Percentiles rank a stretch among this genome's conserved stretches.
Conservation (phyloP, 75 land plant species). For the Selaginella tamariscina region DNA sequence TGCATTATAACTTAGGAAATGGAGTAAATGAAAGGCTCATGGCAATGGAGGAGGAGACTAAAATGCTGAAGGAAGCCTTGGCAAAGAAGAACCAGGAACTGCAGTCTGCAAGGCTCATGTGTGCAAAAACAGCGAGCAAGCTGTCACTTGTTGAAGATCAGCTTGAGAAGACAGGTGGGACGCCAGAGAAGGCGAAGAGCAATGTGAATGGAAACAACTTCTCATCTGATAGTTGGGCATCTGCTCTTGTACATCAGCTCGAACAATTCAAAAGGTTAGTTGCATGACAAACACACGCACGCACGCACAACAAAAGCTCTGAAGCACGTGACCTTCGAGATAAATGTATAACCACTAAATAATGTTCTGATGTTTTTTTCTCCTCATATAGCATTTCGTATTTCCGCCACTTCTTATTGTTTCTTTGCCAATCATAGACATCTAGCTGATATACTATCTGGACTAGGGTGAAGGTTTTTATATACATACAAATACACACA, state of each 20-base stretch:
- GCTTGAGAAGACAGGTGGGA: background rate
- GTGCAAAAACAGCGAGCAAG: constrained; percentile 65
- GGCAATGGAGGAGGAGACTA: constrained; percentile 36
- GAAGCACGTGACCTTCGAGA: too few species aligned
- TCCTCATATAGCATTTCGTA: too few species aligned
- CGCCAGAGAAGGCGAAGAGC: background rate
- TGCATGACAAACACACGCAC: too few species aligned
- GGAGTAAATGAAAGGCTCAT: background rate
- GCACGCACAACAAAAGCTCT: too few species aligned
- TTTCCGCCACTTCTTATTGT: too few species aligned
- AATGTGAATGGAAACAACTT: background rate
- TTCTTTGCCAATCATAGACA: too few species aligned
- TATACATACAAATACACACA: too few species aligned
- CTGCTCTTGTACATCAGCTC: background rate
- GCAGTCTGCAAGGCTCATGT: constrained; percentile 54
- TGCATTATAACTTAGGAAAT: too few species aligned
- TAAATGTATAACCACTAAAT: too few species aligned
- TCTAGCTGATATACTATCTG: too few species aligned
- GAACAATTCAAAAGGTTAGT: background rate
- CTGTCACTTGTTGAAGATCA: constrained; percentile 28
- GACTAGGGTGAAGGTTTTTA: too few species aligned
- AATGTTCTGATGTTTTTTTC: too few species aligned
- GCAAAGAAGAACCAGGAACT: constrained; percentile 59
- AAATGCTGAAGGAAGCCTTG: constrained; percentile 42
- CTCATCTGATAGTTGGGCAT: background rate